phyloP scores from a whole-genome alignment of 345 rosid species.

The Toxicodendron radicans region DNA sequence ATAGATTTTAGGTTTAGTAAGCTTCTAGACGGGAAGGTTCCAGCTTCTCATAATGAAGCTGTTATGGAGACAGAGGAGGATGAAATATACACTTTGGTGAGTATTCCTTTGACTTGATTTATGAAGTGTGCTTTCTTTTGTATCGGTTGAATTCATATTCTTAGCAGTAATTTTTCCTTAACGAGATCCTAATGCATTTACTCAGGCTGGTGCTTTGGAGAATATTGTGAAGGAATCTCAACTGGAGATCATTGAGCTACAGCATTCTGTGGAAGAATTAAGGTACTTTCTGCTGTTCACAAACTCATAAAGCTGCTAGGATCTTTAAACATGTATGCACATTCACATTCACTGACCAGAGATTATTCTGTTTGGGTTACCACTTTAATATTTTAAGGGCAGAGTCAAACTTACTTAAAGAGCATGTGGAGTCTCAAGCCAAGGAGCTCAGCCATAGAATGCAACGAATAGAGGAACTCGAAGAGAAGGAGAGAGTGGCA shows the following conservation, averaged over 20 bases:
- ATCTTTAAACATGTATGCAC: neutral
- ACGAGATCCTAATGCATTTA: constrained; percentile 16
- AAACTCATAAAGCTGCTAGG: constrained; percentile 2
- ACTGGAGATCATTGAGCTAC: constrained; percentile 76
- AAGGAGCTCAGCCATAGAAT: constrained; percentile 74
- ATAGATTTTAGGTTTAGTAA: constrained; percentile 62
- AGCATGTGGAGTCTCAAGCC: constrained; percentile 67
- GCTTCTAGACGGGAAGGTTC: constrained; percentile 39
- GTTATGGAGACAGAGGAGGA: constrained; percentile 56
- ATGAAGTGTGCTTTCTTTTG: neutral
- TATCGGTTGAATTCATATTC: constrained; percentile 10
- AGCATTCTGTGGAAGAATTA: constrained; percentile 72
- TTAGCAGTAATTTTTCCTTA: constrained; percentile 15
- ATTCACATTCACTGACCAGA: constrained; percentile 21
- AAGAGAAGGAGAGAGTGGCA: constrained; percentile 87
- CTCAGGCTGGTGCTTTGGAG: constrained; percentile 94
- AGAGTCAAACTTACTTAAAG: constrained; percentile 65
- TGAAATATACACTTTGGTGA: constrained; percentile 82
- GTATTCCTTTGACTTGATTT: constrained; percentile 25
- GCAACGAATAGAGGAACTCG: constrained; percentile 76
- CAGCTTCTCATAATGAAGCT: constrained; percentile 32
- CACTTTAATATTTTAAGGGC: constrained; percentile 64
- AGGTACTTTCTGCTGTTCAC: constrained; percentile 45
- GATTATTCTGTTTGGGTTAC: constrained; percentile 19
- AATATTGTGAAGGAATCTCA: constrained; percentile 90